These are phyloP conservation scores for Arthrobotrys pseudoclavata DNA, from an alignment of 2,329 filamentous ascomycete genomes.

Conservation along the genomic window DNA sequence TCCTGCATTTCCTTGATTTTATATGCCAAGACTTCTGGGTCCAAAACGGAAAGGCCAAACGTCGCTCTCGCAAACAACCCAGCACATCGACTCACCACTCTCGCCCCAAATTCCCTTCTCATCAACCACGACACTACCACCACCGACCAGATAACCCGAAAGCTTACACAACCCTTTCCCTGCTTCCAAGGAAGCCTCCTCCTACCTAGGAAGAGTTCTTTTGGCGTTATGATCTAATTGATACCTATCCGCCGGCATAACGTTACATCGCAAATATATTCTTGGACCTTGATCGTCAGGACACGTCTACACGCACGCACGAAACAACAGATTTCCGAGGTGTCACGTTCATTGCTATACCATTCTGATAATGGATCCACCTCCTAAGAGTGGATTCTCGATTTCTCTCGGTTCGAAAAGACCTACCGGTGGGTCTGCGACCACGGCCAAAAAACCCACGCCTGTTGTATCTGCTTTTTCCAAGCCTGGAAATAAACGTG, in stretches of 20 bases:
- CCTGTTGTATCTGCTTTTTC: constrained; percentile 49
- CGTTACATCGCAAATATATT: constrained; percentile 10
- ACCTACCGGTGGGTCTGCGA: constrained; percentile 35
- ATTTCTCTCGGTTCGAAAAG: constrained; percentile 62
- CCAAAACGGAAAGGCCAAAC: constrained; percentile 30
- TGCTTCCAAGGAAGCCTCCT: constrained; percentile 33
- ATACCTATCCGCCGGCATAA: not conserved
- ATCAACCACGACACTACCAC: constrained; percentile 10
- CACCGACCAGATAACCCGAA: not conserved
- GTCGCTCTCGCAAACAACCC: constrained; percentile 31
- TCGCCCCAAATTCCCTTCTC: constrained; percentile 25
- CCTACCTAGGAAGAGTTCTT: not conserved
- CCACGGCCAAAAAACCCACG: constrained; percentile 25
- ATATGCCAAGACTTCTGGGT: constrained; percentile 48
- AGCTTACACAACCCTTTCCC: not conserved
- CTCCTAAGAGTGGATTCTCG: constrained; percentile 57
- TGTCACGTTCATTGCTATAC: not conserved
- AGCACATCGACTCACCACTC: constrained; percentile 30
- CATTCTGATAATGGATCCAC: constrained; percentile 22
- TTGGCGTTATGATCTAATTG: constrained; percentile 15
- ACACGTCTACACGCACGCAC: constrained; percentile 6
- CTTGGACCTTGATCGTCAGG: not conserved
- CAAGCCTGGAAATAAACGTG: constrained; percentile 60
- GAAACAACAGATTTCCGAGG: constrained; percentile 12
- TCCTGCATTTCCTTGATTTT: constrained; percentile 56